A percentile compares a stretch with the other conserved stretches of the same genome.
Evolutionary conservation across 148 eudicot species (phyloP).

Genomic region (Chenopodium berlandieri): DNA sequence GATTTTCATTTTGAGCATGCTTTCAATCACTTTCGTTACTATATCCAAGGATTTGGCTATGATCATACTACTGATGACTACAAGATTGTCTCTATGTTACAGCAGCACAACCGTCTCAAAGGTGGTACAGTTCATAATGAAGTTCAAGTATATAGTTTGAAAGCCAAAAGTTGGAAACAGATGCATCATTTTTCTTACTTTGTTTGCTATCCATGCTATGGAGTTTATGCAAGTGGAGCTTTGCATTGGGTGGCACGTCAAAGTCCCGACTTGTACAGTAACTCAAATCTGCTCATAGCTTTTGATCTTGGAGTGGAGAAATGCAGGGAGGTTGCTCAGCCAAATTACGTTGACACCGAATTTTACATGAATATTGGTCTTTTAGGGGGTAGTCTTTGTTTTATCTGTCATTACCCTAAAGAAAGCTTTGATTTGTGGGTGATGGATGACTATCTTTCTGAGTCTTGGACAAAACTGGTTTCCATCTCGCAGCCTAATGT

Average conservation of each 20-base stretch:
- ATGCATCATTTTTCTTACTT: neutral
- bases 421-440: neutral
- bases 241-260: slow-evolving; percentile 11
- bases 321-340: neutral
- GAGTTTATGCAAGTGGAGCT: slow-evolving; percentile 12
- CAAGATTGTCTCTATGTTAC: slow-evolving; percentile 6
- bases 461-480: slow-evolving; percentile 3
- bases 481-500: neutral
- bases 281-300: neutral
- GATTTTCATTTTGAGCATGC: no score
- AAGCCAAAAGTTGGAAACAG: neutral
- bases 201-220: neutral
- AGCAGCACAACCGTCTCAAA: neutral
- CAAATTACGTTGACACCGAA: neutral
- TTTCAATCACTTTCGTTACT: neutral
- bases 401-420: neutral
- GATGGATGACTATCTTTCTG: neutral
- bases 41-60: slow-evolving; percentile 10
- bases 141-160: slow-evolving; percentile 5
- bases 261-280: neutral
- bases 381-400: neutral
- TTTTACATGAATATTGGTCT: neutral
- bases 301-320: slow-evolving; percentile 7
- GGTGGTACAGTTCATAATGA: neutral
- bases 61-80: slow-evolving; percentile 4